Evolutionary conservation across 2,329 filamentous ascomycete genomes (phyloP).

Genomic region (Nemania sp.): DNA sequence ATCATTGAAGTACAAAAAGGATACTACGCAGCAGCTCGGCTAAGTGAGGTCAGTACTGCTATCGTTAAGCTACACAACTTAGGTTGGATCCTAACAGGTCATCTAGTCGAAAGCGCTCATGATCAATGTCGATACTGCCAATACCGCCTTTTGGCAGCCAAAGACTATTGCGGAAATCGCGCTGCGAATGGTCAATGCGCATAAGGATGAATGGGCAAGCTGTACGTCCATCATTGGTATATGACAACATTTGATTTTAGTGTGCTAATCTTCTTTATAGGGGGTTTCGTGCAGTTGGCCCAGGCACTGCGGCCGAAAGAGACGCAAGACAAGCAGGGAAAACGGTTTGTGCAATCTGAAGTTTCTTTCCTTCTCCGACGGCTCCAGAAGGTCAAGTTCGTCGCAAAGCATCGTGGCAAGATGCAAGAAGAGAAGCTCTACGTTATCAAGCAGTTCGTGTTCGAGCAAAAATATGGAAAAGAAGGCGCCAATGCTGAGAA

Average conservation of each 20-base stretch:
- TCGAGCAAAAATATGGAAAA: conserved; percentile 46
- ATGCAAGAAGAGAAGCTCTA: conserved; percentile 52
- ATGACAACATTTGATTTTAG: background rate
- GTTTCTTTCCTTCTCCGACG: conserved; percentile 59
- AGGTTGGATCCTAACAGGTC: background rate
- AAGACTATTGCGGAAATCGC: conserved; percentile 45
- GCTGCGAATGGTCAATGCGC: conserved; percentile 21
- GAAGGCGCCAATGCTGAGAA: conserved; percentile 55
- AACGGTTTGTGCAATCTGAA: conserved; percentile 47
- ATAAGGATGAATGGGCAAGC: conserved; percentile 37
- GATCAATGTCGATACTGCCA: conserved; percentile 89
- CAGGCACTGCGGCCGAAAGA: conserved; percentile 43
- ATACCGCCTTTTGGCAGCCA: conserved; percentile 80
- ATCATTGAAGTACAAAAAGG: conserved; percentile 83
- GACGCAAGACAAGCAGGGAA: conserved; percentile 27
- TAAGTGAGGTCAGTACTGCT: conserved; percentile 61
- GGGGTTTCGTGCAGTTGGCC: conserved; percentile 33
- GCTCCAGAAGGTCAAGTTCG: conserved; percentile 59
- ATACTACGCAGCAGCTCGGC: conserved; percentile 81
- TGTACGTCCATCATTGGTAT: conserved; percentile 29
- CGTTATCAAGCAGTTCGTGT: conserved; percentile 56
- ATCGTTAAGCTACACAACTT: too few relatives aligned
- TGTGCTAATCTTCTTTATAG: conserved; percentile 40
- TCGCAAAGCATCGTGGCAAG: conserved; percentile 57
- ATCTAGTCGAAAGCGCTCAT: conserved; percentile 60